These are phyloP conservation scores for Penicillium parvum DNA, from an alignment of 495 filamentous ascomycete species.

Conservation along the genomic window DNA sequence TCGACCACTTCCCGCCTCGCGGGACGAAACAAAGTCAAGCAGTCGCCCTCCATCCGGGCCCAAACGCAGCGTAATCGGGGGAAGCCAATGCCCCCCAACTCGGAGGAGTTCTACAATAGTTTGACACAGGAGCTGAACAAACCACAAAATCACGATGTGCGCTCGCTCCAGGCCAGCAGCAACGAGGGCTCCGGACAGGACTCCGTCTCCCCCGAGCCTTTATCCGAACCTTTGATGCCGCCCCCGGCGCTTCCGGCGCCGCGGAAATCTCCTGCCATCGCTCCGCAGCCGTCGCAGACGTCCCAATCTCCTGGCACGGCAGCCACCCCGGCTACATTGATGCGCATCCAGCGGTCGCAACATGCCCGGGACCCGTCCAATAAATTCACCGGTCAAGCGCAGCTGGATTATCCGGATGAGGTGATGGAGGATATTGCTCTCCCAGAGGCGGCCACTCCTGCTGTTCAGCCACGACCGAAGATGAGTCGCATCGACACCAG, in stretches of 20 bases:
- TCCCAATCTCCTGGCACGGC: conserved; percentile 39
- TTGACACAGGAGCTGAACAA: conserved; percentile 32
- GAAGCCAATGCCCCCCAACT: conserved; percentile 52
- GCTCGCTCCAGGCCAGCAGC: conserved; percentile 40
- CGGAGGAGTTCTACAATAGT: conserved; percentile 42
- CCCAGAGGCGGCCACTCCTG: conserved; percentile 54
- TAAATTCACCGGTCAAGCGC: conserved; percentile 29
- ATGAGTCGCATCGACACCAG: conserved; percentile 44
- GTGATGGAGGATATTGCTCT: conserved; percentile 64
- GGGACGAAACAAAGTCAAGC: conserved; percentile 55
- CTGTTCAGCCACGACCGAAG: conserved; percentile 29
- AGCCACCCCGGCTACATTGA: conserved; percentile 81
- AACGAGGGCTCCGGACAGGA: conserved; percentile 61
- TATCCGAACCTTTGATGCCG: conserved; percentile 66
- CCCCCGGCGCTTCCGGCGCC: conserved; percentile 58
- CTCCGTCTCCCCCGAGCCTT: conserved; percentile 67
- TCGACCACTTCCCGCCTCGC: conserved; percentile 37
- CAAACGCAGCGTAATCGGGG: conserved; percentile 52
- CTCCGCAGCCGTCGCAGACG: conserved; percentile 34
- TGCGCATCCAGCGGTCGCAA: conserved; percentile 57
- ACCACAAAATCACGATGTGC: conserved; percentile 29
- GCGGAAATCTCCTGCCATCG: conserved; percentile 51
- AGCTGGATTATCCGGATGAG: conserved; percentile 45
- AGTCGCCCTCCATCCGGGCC: conserved; percentile 84
- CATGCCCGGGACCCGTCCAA: conserved; percentile 21